Evolutionary conservation across 2,329 filamentous ascomycete species (phyloP), one percentile per base, ranked within the genome.

Genomic region (Aspergillus thermomutatus): DNA sequence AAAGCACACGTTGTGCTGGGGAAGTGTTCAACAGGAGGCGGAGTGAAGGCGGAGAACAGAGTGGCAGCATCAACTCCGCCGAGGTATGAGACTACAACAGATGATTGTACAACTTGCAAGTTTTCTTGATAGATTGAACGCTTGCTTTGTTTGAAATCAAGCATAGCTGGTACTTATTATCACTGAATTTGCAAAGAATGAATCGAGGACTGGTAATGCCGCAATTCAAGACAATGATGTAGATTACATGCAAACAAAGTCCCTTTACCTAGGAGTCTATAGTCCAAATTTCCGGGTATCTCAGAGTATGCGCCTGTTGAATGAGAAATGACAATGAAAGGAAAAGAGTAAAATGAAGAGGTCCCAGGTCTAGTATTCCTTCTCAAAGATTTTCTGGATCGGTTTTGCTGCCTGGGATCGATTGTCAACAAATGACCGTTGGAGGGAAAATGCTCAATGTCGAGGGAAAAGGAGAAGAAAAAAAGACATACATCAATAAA

Each of bases 351-450:
- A 26, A 46, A 26, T 46, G 41, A 23, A 46, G 21, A 17, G 14
- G 11, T 14, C 11, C 23, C 43, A 26, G 14, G 23, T 17, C 60
- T 69, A 78, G 58, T 80, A 82, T 63, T 82, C 88, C 73, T 92
- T 92, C 68, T 93, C 90, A 63, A 96, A 92, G 1, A 90, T 84
- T 71, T 88, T 90, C 73, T 92, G 88, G 57, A 96, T 95, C 0
- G 91, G 91, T 81, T 92, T 93, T 51, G 91, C 91, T 50, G 90
- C 90, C 89, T 92, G 62, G 14, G 25, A 56, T 53, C 9, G 48
- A 23, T 53, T 53, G 64, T 65, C 62, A 69, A 65, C 49, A 62
- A 27, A 23, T 41, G 3, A 37, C 14, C 34, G 28, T 43, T 31
- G 25, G 19, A 25, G 50, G 26, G 11, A 45, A 11, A n/a, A 23